phyloP scores from a whole-genome alignment of 805 yeast species.

The Starmerella sirachaensis region DNA sequence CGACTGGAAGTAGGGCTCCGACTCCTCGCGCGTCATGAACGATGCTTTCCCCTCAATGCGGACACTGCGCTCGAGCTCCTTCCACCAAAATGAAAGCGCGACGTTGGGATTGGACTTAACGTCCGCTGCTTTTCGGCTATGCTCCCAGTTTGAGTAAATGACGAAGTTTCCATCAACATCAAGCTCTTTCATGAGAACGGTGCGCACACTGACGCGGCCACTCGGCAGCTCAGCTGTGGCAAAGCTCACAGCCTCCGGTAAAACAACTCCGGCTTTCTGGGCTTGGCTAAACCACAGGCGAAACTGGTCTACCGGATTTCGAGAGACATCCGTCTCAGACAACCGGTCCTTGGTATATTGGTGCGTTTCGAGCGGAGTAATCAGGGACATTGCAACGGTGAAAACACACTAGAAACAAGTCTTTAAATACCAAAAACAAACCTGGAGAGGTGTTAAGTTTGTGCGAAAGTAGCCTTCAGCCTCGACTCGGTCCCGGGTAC shows the following conservation, averaged over 20 bases:
- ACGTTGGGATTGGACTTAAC: constrained; percentile 62
- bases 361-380: constrained; percentile 17
- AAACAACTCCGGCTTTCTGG: constrained; percentile 38
- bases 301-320: constrained; percentile 46
- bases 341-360: constrained; percentile 29
- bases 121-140: constrained; percentile 71
- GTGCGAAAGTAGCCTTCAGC: no score
- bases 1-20: constrained; percentile 66
- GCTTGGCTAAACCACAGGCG: constrained; percentile 79
- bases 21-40: constrained; percentile 57
- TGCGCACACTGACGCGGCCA: constrained; percentile 79
- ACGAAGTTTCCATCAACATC: constrained; percentile 68
- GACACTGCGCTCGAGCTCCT: constrained; percentile 78
- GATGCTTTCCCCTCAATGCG: constrained; percentile 82
- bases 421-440: no score
- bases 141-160: constrained; percentile 82
- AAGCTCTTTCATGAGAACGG: constrained; percentile 78
- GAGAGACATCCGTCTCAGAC: constrained; percentile 63
- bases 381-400: constrained; percentile 17
- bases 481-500: no score
- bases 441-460: no score
- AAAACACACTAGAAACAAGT: no score
- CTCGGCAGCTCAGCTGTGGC: constrained; percentile 80
- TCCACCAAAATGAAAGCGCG: constrained; percentile 86
- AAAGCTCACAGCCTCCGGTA: constrained; percentile 79